Evolutionary conservation across 805 yeast species (phyloP).

Genomic region (Kuraishia borneana): DNA sequence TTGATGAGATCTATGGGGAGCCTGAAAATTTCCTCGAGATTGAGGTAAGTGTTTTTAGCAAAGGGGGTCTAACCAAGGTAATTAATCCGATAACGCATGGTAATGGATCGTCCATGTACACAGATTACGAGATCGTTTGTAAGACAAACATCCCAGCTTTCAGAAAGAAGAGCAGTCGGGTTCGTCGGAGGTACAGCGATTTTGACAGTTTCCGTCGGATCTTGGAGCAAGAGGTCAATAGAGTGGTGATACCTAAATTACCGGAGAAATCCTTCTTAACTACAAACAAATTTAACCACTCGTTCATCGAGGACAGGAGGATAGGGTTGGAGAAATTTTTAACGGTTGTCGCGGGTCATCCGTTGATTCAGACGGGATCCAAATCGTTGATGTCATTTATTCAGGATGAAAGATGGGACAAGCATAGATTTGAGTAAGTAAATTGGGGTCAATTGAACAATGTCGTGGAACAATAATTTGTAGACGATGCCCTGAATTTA

Average conservation of each 20-base stretch:
- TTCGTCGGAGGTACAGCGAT: conserved; percentile 82
- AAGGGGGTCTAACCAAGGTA: conserved; percentile 17
- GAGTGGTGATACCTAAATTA: conserved; percentile 75
- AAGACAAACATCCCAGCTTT: conserved; percentile 86
- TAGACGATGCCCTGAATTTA: too few relatives aligned
- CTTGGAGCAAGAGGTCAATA: conserved; percentile 62
- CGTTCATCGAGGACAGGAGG: conserved; percentile 74
- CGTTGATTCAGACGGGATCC: conserved; percentile 81
- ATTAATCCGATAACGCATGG: conserved; percentile 71
- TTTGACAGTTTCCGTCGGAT: conserved; percentile 73
- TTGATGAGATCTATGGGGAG: conserved; percentile 80
- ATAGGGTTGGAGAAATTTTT: conserved; percentile 77
- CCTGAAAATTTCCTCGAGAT: conserved; percentile 92
- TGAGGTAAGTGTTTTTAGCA: conserved; percentile 55
- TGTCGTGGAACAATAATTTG: too few relatives aligned
- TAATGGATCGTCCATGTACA: conserved; percentile 54
- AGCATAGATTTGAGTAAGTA: conserved; percentile 12
- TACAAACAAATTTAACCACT: conserved; percentile 64
- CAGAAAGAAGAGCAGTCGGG: conserved; percentile 47
- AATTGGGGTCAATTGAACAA: too few relatives aligned
- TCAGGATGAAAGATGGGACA: conserved; percentile 78
- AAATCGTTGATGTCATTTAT: conserved; percentile 70
- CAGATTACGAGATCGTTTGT: conserved; percentile 87
- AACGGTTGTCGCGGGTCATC: conserved; percentile 79
- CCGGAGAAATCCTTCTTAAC: conserved; percentile 72